These are phyloP conservation scores for Colletotrichum lindemuthianum DNA, from an alignment of 2,329 filamentous ascomycete genomes.

Conservation along the genomic window DNA sequence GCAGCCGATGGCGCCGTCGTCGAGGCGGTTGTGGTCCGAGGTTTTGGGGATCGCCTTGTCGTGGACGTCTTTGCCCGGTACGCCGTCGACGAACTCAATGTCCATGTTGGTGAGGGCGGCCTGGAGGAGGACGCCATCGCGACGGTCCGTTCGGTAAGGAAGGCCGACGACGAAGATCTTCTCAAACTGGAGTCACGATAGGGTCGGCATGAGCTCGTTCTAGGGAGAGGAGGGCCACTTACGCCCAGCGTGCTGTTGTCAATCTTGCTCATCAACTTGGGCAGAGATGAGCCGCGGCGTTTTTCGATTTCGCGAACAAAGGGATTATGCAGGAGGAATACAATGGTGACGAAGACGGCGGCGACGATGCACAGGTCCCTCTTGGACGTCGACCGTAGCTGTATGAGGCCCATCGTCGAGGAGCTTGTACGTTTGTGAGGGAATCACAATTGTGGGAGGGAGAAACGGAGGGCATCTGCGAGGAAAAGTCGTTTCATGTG, in stretches of 20 bases:
- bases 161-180: conserved; percentile 64
- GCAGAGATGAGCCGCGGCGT: not conserved
- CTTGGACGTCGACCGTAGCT: conserved; percentile 20
- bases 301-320: conserved; percentile 12
- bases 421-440: not conserved
- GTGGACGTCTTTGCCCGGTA: conserved; percentile 49
- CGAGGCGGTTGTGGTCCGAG: conserved; percentile 44
- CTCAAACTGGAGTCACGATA: conserved; percentile 52
- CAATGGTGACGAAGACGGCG: conserved; percentile 5
- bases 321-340: conserved; percentile 15
- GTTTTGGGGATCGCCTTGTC: conserved; percentile 49
- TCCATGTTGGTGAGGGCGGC: conserved; percentile 56
- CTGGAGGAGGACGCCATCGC: conserved; percentile 59
- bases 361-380: conserved; percentile 12
- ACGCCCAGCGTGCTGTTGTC: conserved; percentile 29
- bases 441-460: not conserved
- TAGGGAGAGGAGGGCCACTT: not conserved
- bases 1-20: conserved; percentile 43
- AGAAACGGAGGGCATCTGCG: not conserved
- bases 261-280: conserved; percentile 9
- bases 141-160: conserved; percentile 59
- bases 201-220: not conserved
- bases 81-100: conserved; percentile 58
- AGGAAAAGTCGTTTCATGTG: too few relatives aligned
- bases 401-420: conserved; percentile 11